phyloP scores from a whole-genome alignment of 257 asterid species.

The Scutellaria minor region DNA sequence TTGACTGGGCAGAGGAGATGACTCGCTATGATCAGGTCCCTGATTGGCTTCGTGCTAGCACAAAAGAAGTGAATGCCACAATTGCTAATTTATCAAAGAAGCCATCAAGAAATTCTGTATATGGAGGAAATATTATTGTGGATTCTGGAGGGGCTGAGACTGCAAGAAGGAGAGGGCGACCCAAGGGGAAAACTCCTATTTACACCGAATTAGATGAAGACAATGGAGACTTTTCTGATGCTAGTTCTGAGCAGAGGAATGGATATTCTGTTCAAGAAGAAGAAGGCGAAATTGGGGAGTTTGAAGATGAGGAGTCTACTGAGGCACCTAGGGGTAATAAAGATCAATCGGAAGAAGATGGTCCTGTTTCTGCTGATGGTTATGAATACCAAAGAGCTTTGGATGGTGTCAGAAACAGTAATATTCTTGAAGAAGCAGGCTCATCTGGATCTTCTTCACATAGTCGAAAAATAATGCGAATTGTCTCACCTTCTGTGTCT shows the following conservation, averaged over 20 bases:
- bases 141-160: conserved; percentile 69
- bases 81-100: conserved; percentile 81
- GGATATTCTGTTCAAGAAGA: conserved; percentile 71
- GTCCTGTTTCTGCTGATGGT: conserved; percentile 60
- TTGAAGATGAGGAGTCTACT: conserved; percentile 80
- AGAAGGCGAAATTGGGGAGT: conserved; percentile 80
- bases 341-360: conserved; percentile 81
- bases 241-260: conserved; percentile 82
- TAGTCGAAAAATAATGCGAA: conserved; percentile 56
- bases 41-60: conserved; percentile 87
- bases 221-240: conserved; percentile 81
- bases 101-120: conserved; percentile 61
- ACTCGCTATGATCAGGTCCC: conserved; percentile 90
- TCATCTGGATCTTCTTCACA: conserved; percentile 95
- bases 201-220: conserved; percentile 97
- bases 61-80: conserved; percentile 78
- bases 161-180: conserved; percentile 86
- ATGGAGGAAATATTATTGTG: conserved; percentile 56
- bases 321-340: conserved; percentile 59
- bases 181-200: conserved; percentile 79
- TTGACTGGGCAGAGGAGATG: conserved; percentile 95
- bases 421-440: conserved; percentile 64
- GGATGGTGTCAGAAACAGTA: conserved; percentile 51
- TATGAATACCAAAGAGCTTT: conserved; percentile 60
- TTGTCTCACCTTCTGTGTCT: conserved; percentile 80